A percentile compares a stretch with the other conserved stretches of the same genome.
Evolutionary conservation across 306 rosid genomes (phyloP).

Genomic region (Herpetospermum pedunculosum): DNA sequence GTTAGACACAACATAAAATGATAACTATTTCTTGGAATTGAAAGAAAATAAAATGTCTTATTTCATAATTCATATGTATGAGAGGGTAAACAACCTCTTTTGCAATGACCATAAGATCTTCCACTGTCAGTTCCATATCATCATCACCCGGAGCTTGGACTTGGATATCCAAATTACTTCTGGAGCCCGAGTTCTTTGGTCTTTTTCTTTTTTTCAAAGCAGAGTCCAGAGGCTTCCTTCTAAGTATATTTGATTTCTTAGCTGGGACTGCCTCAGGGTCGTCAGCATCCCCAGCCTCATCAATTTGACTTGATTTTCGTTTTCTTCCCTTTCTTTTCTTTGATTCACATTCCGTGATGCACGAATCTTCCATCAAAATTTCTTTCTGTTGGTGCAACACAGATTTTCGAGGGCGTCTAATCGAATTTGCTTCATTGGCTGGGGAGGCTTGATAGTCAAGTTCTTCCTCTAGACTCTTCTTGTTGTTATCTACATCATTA

Average conservation of each 20-base stretch:
- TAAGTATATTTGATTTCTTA: conserved; percentile 16
- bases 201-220: conserved; percentile 15
- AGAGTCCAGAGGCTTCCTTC: conserved; percentile 19
- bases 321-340: conserved; percentile 24
- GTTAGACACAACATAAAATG: not conserved
- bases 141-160: conserved; percentile 25
- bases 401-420: conserved; percentile 4
- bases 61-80: not conserved
- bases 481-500: conserved; percentile 19
- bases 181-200: conserved; percentile 15
- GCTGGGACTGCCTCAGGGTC: conserved; percentile 14
- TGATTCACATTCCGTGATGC: conserved; percentile 16
- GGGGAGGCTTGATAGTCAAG: conserved; percentile 3
- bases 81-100: conserved; percentile 44
- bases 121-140: conserved; percentile 48
- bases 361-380: conserved; percentile 20
- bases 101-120: conserved; percentile 63
- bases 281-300: conserved; percentile 5
- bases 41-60: not conserved
- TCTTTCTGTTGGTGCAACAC: conserved; percentile 14
- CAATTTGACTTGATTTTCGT: conserved; percentile 13
- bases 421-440: conserved; percentile 8
- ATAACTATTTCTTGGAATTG: conserved; percentile 3
- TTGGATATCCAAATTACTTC: conserved; percentile 16
- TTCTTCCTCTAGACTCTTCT: conserved; percentile 16